Base-by-base conservation (phyloP, 768 basidiomycete genomes). In the Scleroderma citrinum region DNA sequence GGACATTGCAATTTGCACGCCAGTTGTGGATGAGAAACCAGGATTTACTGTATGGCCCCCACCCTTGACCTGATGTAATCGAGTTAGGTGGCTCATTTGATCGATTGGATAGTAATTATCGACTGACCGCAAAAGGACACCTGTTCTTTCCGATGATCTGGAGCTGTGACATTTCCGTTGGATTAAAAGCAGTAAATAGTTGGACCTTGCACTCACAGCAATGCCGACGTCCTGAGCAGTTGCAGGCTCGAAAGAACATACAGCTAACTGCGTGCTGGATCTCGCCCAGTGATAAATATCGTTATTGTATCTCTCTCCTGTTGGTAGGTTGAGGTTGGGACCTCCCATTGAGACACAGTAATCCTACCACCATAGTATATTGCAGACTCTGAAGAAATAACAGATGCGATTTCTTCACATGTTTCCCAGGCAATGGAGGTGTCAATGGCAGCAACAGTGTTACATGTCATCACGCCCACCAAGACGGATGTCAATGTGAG, bases 161-260 rank as follows among this genome's bases (percentile, higher is more conserved):
- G 3, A 52, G 44, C 61, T 58, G 21, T 11, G 46, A 11, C 26
- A 43, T 0, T 19, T 14, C 5, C 7, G 30, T n/a, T 39, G 10
- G 43, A 20, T 30, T 26, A 44, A 7, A 35, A 31, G 1, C 29
- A 29, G 16, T 2, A 11, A 1, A 20, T 8, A 21, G 23, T n/a
- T 26, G 17, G 4, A 40, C 6, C 31, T 7, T 10, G 17, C 12
- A 32, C 55, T 35, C n/a, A 82, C 83, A 14, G 78, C 78, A 0
- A 55, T 62, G 1, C 66, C 71, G 24, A 84, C 61, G 48, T 85
- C 82, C 6, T 70, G 67, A 0, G 74, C 64, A 1, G 71, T 77
- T 10, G 76, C 78, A 3, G 82, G 82, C 54, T 82, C 77, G 8
- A 85, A 81, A 8, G 75, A 73, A 57, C 82, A 85, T 2, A 69